These are phyloP conservation scores for Pleurotus citrinopileatus DNA, from an alignment of 768 basidiomycete species.

Conservation along the genomic window DNA sequence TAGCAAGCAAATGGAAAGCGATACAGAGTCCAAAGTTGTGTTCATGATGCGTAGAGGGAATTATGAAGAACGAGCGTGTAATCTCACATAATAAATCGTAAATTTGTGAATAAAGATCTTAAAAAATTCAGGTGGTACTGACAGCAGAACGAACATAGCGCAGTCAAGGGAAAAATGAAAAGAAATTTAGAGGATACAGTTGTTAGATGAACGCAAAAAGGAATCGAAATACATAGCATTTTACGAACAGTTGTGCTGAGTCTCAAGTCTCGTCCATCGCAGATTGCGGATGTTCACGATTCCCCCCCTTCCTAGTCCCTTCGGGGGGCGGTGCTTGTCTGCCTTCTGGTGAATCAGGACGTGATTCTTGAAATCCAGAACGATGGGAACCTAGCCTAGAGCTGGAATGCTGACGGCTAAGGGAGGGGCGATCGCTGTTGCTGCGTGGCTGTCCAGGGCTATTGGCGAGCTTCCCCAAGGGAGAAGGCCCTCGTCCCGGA, in stretches of 20 bases:
- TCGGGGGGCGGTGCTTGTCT: not conserved
- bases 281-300: conserved; percentile 19
- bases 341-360: conserved; percentile 7
- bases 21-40: conserved; percentile 4
- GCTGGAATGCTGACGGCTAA: conserved; percentile 23
- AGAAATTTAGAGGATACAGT: conserved; percentile 6
- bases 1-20: not conserved
- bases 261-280: conserved; percentile 13
- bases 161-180: not conserved
- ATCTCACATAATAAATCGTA: conserved; percentile 7
- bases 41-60: not conserved
- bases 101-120: not conserved
- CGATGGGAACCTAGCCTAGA: conserved; percentile 10
- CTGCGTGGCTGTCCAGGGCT: conserved; percentile 8
- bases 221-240: conserved; percentile 2
- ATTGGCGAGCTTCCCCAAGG: not conserved
- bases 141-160: conserved; percentile 10
- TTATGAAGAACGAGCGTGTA: conserved; percentile 3
- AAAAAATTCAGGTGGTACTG: not conserved
- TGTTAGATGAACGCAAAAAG: not conserved
- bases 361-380: conserved; percentile 7
- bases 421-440: conserved; percentile 21
- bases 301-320: conserved; percentile 14
- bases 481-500: conserved; percentile 15
- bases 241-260: conserved; percentile 9